Base-by-base conservation (phyloP, 805 yeast genomes). In the Grigorovia transvaalensis region DNA sequence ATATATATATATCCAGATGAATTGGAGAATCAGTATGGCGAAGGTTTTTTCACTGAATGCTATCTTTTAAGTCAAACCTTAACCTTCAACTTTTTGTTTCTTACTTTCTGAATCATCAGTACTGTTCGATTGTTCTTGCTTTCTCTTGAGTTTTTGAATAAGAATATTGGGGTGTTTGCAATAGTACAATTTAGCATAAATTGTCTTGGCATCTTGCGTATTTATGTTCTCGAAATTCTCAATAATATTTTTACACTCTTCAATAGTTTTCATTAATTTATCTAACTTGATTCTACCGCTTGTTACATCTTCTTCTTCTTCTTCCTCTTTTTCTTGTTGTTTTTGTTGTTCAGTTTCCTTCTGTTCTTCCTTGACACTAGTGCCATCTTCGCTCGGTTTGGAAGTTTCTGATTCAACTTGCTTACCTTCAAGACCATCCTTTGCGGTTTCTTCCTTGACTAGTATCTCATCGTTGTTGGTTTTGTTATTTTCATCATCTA, bases 131-230 rank as follows among this genome's bases (percentile, higher is more conserved):
- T 57, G 54, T 13, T 63, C 69, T 53, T 69, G 57, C 47, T 69
- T 76, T 60, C 78, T 74, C 58, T 79, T 80, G 42, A 79, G 59
- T 46, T 78, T 76, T 56, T 79, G 80, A 43, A 81, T 60, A 27
- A 79, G 60, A 52, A 75, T 67, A 45, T 64, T 67, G 15, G 93
- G 93, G 56, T 81, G 80, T 48, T 81, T 67, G 50, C 84, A 77
- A 57, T 75, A 81, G 53, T 80, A 81, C 12, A 82, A 75, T 63
- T 81, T 84, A 46, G 78, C 80, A 50, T 82, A 87, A 30, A 84
- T 81, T 19, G 63, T 64, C 45, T 76, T 80, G 8, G 87, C 84
- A 50, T 79, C 84, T 50, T 84, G 86, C 45, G 78, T 72, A 2
- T 81, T 67, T 0, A 85, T 78, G 45, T 74, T 71, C 9, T 69